Base-by-base conservation (phyloP, 306 rosid species). In the Castanopsis chinensis region DNA sequence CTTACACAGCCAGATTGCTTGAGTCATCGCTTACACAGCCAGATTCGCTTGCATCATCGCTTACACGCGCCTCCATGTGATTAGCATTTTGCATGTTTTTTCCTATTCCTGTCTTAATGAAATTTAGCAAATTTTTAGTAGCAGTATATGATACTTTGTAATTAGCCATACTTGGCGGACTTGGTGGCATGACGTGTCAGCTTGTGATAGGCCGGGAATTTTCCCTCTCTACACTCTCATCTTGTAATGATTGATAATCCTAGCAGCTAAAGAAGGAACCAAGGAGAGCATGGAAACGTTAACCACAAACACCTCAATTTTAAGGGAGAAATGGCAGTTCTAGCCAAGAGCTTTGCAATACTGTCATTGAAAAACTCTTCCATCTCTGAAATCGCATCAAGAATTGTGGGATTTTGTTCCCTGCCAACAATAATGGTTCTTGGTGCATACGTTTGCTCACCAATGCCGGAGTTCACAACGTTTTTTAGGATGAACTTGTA, bases 391-490 rank as follows among this genome's bases (percentile, higher is more conserved):
- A 87, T 57, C 5, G 71, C 81, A 5, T 94, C 97, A 0, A 2
- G 2, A 51, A 94, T 14, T 4, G 87, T 88, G 0, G 97, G 95
- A 15, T 21, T 80, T 0, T 79, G 54, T 21, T 91, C 93, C 0
- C 92, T 76, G 18, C 88, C 93, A 17, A 80, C 84, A 23, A 91
- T 78, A 77, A 91, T 9, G 85, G 86, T 90, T 7, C 88, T 79
- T 59, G 98, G 98, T 4, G 86, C 98, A 21, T 92, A 91, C 72
- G 98, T 94, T 76, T 92, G 89, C 78, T 94, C 97, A 2, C 98
- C 98, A 71, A 94, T 86, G 81, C 98, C 97, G 4, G 97, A 89
- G 85, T 82, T 94, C 2, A 94, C 98, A 25, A 94, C 57, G 65
- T 97, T 94, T 68, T 89, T 94, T 69, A 94, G 97, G 33, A 92